These are phyloP conservation scores for Fragosphaeria purpurea DNA, from an alignment of 2,329 filamentous ascomycete species.

Conservation along the genomic window DNA sequence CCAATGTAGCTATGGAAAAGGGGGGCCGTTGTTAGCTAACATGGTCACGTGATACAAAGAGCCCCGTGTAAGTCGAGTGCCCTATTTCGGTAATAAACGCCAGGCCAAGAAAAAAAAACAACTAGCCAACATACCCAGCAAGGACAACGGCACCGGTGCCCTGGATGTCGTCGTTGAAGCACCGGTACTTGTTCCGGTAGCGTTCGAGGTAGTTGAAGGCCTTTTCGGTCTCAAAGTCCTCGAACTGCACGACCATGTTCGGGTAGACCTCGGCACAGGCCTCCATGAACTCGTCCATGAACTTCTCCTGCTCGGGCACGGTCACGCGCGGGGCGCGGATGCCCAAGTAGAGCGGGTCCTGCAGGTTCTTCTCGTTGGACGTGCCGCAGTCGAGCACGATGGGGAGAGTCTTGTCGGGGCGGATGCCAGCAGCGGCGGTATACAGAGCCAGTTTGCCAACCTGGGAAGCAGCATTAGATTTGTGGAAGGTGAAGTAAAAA, in stretches of 20 bases:
- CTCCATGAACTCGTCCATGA: constrained; percentile 96
- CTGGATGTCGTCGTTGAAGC: constrained; percentile 98
- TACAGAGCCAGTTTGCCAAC: constrained; percentile 93
- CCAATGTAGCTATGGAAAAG: constrained; percentile 43
- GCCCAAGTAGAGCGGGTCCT: constrained; percentile 76
- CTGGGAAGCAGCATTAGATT: constrained; percentile 27
- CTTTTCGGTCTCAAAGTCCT: constrained; percentile 88
- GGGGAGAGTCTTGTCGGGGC: constrained; percentile 71
- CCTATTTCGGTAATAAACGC: not conserved
- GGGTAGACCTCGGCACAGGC: constrained; percentile 67
- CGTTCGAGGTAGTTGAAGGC: constrained; percentile 88
- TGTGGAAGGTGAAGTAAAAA: not conserved
- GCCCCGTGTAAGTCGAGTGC: constrained; percentile 7
- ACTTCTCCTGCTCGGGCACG: constrained; percentile 70
- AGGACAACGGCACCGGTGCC: constrained; percentile 93
- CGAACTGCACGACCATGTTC: constrained; percentile 74
- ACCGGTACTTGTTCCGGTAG: constrained; percentile 81
- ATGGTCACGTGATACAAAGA: constrained; percentile 9
- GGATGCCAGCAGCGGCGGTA: constrained; percentile 89
- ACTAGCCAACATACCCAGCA: constrained; percentile 50
- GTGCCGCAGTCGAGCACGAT: constrained; percentile 60
- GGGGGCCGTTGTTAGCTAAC: constrained; percentile 38
- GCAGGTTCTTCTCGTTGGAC: constrained; percentile 55
- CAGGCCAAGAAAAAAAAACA: not conserved
- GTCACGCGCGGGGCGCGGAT: constrained; percentile 74